These are phyloP conservation scores for Botrytis squamosa DNA, from an alignment of 2,329 filamentous ascomycete genomes.

Conservation along the genomic window DNA sequence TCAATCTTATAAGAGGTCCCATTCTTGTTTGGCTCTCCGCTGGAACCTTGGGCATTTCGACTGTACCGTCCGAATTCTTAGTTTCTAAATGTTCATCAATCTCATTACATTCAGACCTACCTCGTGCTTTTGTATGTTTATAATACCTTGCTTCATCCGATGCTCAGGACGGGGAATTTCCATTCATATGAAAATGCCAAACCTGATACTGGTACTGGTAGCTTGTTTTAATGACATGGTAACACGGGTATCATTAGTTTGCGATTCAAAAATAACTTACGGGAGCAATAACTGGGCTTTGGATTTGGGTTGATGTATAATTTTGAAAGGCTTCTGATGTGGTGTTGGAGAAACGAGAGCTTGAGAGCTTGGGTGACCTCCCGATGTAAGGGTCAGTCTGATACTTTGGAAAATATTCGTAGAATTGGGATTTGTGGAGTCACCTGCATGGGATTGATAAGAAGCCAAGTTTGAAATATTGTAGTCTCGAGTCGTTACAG, in stretches of 20 bases:
- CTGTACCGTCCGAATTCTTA: not conserved
- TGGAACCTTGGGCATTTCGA: not conserved
- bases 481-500: not conserved
- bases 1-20: not conserved
- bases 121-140: not conserved
- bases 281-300: not conserved
- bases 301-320: not conserved
- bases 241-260: not conserved
- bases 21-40: not conserved
- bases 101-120: not conserved
- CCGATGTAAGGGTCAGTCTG: not conserved
- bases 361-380: not conserved
- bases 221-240: not conserved
- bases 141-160: not conserved
- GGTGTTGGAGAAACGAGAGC: not conserved
- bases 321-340: not conserved
- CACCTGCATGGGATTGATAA: not conserved
- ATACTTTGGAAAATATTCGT: not conserved
- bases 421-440: not conserved
- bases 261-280: not conserved
- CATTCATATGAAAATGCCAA: not conserved
- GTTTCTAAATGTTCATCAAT: not conserved
- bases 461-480: not conserved
- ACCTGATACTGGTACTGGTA: not conserved
- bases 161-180: not conserved